Evolutionary conservation across 1,139 yeast genomes (phyloP).

Genomic region (Kodamaea fungicola): DNA sequence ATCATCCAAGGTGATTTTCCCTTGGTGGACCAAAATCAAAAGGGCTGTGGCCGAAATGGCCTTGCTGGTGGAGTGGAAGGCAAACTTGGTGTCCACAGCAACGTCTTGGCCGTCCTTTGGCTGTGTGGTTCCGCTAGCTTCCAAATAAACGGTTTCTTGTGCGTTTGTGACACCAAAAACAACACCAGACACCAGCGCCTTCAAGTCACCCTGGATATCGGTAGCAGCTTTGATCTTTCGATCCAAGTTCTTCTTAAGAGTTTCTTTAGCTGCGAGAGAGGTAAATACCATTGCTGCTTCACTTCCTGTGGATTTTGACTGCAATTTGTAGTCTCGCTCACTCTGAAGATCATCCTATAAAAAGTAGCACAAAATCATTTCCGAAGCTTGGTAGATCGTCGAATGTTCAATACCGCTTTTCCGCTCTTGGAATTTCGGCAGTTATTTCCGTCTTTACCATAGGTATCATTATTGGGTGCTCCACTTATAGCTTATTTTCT

Average conservation of each 20-base stretch:
- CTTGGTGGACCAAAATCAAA: slow-evolving; percentile 44
- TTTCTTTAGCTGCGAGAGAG: neutral
- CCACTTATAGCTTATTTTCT: too few species aligned
- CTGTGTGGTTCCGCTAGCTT: slow-evolving; percentile 9
- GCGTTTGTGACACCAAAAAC: slow-evolving; percentile 24
- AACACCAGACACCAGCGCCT: slow-evolving; percentile 2
- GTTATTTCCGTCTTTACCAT: too few species aligned
- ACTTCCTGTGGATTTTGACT: too few species aligned
- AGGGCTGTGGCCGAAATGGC: slow-evolving; percentile 45
- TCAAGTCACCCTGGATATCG: neutral
- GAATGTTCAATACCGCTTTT: too few species aligned
- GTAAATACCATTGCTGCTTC: neutral
- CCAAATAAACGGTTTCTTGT: slow-evolving; percentile 21
- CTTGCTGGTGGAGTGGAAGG: slow-evolving; percentile 49
- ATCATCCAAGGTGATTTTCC: slow-evolving; percentile 38
- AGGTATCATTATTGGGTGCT: too few species aligned
- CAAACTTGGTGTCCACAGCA: slow-evolving; percentile 13
- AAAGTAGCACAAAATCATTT: too few species aligned
- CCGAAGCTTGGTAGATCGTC: too few species aligned
- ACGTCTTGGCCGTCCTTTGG: neutral
- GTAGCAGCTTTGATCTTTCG: neutral
- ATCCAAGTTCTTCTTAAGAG: slow-evolving; percentile 1
- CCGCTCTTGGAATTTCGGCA: too few species aligned
- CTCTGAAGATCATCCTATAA: too few species aligned
- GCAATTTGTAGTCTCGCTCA: too few species aligned